Evolutionary conservation across 2,329 filamentous ascomycete species (phyloP), one percentile per base, ranked within the genome.

Genomic region (Microsporum ferrugineum): DNA sequence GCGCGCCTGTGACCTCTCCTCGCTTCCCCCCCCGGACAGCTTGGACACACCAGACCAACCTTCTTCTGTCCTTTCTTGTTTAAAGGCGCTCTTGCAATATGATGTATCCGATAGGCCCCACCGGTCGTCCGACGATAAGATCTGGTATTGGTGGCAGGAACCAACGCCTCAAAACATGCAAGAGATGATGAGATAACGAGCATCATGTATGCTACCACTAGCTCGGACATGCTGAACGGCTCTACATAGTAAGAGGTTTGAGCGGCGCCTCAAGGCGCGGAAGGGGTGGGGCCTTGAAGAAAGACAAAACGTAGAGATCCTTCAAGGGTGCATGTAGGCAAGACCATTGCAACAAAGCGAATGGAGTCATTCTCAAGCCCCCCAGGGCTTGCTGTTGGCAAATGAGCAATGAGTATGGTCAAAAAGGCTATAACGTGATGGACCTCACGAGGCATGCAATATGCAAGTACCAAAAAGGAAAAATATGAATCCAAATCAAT

Each of bases 91-190:
- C 12, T 27, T 3, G 5, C 49, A 36, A 55, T 55, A 55, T 55
- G 49, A 55, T 34, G 49, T 55, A 55, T 55, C 49, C 36, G 29
- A 55, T 55, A 34, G 31, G 49, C 8, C 49, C 49, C 49, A 55
- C 49, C 33, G 17, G 49, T 12, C 7, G 49, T 14, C 12, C 29
- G 31, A 34, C 33, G n/a, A 12, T 29, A 55, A 34, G 10, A n/a
- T 5, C 34, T 55, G 29, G 33, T 34, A 17, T 55, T 55, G 49
- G 33, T 55, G 45, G 29, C 8, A 29, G 23, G 23, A 49, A 31
- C 45, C 45, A 31, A 12, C 23, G 27, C 23, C 45, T 27, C 45
- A 49, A 49, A 31, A 17, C 45, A 49, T 49, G 45, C 45, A 29
- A 49, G 45, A 12, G 45, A 49, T 31, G 45, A 14, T 49, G 23